A percentile compares a stretch with the other conserved stretches of the same genome.
Evolutionary conservation across 345 rosid species (phyloP).

Genomic region (Syzygium oleosum): DNA sequence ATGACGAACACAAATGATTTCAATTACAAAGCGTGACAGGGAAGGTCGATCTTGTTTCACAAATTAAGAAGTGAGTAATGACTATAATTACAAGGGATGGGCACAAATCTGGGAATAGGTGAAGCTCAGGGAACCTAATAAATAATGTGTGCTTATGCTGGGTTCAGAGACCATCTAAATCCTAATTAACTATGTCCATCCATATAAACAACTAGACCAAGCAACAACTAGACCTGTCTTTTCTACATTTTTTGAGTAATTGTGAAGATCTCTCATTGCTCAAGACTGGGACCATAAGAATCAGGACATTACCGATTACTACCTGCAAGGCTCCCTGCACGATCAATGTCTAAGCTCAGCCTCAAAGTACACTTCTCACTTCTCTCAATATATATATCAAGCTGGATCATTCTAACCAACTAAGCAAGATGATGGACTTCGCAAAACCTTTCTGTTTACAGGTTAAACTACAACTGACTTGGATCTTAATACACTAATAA

Average conservation of each 20-base stretch:
- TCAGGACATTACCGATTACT: not conserved
- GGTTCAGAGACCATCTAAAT: not conserved
- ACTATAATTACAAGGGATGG: not conserved
- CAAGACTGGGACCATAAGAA: not conserved
- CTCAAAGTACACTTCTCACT: not conserved
- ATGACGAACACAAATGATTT: not conserved
- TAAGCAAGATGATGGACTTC: not conserved
- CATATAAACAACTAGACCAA: not conserved
- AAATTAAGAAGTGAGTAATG: not conserved
- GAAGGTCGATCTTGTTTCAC: not conserved
- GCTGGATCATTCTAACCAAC: not conserved
- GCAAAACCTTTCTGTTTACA: not conserved
- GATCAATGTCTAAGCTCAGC: not conserved
- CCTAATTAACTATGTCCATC: not conserved
- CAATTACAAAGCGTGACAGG: not conserved
- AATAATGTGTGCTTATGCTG: not conserved
- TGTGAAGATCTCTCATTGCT: not conserved
- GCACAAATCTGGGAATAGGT: not conserved
- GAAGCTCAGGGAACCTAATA: not conserved
- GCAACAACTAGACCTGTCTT: not conserved
- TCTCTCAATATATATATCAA: not conserved
- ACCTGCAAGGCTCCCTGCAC: not conserved
- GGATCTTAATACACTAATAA: not conserved
- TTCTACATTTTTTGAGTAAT: not conserved
- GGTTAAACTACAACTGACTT: not conserved